Evolutionary conservation across 2,329 filamentous ascomycete genomes (phyloP).

Genomic region (Diaporthe vaccinii): DNA sequence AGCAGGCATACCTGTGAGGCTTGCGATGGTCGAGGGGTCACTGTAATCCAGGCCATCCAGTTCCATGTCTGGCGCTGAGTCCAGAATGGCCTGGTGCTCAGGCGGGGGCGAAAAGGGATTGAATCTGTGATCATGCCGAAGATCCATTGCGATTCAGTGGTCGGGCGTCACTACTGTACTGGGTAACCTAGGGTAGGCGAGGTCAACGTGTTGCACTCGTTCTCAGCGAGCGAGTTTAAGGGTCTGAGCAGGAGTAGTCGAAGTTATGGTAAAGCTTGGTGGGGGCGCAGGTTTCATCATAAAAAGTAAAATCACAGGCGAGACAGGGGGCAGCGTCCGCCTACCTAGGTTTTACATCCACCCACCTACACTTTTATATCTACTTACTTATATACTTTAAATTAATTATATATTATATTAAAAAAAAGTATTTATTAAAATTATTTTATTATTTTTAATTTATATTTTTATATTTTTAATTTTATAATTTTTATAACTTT

Average conservation of each 20-base stretch:
- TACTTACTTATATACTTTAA: no score
- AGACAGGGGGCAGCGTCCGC: no score
- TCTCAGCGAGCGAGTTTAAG: not conserved
- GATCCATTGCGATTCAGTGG: constrained; percentile 15
- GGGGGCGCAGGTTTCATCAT: not conserved
- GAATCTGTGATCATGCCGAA: constrained; percentile 12
- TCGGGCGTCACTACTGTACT: not conserved
- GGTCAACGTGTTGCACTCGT: not conserved
- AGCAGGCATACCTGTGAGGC: not conserved
- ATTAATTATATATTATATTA: no score
- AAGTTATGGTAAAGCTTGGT: not conserved
- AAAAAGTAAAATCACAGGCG: not conserved
- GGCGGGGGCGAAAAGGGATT: constrained; percentile 1
- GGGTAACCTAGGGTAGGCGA: not conserved
- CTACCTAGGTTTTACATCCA: no score
- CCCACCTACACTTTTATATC: no score
- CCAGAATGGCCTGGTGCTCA: constrained; percentile 10
- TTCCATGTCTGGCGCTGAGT: constrained; percentile 1
- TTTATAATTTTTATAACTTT: no score
- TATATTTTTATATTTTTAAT: no score
- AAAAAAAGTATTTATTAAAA: no score
- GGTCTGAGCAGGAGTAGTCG: not conserved
- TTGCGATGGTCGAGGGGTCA: constrained; percentile 12
- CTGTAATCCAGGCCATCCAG: constrained; percentile 8
- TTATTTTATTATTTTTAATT: no score